Conservation (phyloP, 176 grass and related monocot genomes). For the Oryza officinalis region DNA sequence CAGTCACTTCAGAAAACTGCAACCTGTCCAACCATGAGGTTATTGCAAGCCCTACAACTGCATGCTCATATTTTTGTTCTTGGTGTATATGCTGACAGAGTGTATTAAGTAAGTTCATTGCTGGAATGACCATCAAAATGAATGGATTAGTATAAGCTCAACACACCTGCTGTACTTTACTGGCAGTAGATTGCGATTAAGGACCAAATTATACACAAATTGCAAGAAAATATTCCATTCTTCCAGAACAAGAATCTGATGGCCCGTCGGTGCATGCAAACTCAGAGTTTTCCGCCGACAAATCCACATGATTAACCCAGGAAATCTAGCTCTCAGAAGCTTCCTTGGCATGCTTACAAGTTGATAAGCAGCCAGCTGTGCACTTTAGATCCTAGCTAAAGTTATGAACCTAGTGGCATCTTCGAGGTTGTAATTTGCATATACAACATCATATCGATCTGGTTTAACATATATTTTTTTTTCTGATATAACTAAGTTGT, state of each 20-base stretch:
- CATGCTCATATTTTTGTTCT: too few relatives aligned
- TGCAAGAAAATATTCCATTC: neutral
- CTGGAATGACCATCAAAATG: constrained; percentile 6
- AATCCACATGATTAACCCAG: constrained; percentile 5
- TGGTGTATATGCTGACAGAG: neutral
- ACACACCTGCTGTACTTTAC: neutral
- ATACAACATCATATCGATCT: neutral
- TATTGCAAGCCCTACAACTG: too few relatives aligned
- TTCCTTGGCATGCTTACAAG: constrained; percentile 23
- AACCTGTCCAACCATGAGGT: too few relatives aligned
- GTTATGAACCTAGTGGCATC: neutral
- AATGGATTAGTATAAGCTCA: neutral
- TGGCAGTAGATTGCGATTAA: neutral
- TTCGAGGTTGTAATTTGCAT: neutral
- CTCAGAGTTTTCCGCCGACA: neutral
- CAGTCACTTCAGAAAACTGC: too few relatives aligned
- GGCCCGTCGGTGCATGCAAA: neutral
- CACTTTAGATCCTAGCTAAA: neutral
- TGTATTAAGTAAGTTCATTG: neutral
- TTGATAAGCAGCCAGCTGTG: neutral
- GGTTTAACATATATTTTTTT: constrained; percentile 1
- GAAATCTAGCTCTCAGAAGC: constrained; percentile 43
- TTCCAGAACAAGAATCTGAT: constrained; percentile 3
- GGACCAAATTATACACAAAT: neutral
- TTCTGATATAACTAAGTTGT: neutral